A percentile compares a stretch with the other conserved stretches of the same genome.
Evolutionary conservation across 805 yeast species (phyloP).

Genomic region (Saccharomyces paradoxus): DNA sequence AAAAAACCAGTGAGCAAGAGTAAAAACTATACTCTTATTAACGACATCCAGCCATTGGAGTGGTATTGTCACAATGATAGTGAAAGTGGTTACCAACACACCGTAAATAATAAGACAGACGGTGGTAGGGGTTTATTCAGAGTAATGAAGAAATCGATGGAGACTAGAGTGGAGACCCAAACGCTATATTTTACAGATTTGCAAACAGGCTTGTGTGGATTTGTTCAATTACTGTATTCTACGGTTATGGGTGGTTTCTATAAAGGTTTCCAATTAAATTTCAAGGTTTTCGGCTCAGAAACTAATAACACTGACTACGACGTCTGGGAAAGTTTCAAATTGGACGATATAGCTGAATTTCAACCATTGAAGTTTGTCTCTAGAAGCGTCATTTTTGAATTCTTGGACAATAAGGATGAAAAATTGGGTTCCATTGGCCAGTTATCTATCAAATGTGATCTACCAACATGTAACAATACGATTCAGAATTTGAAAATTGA

Average conservation of each 20-base stretch:
- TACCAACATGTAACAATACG: conserved; percentile 5
- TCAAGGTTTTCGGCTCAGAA: conserved; percentile 32
- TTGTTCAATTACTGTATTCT: conserved; percentile 46
- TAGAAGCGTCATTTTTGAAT: conserved; percentile 14
- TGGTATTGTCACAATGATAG: conserved; percentile 7
- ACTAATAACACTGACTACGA: conserved; percentile 25
- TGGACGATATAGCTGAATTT: conserved; percentile 18
- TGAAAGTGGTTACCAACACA: background rate
- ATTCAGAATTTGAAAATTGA: conserved; percentile 11
- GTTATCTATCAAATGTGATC: conserved; percentile 11
- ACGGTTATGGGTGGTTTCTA: conserved; percentile 43
- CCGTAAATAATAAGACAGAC: background rate
- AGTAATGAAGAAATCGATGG: conserved; percentile 11
- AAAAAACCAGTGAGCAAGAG: background rate
- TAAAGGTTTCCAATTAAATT: conserved; percentile 47
- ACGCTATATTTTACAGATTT: conserved; percentile 46
- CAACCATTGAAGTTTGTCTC: conserved; percentile 15
- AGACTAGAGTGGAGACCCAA: conserved; percentile 46
- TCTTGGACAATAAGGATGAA: conserved; percentile 4
- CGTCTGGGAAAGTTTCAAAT: conserved; percentile 43
- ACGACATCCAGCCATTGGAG: conserved; percentile 9
- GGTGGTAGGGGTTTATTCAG: conserved; percentile 1
- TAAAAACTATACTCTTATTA: conserved; percentile 9
- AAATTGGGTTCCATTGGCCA: conserved; percentile 5
- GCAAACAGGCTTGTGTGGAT: conserved; percentile 36